These are phyloP conservation scores for Wolfiporia cocos DNA, from an alignment of 1,284 basidiomycete genomes.

Conservation along the genomic window DNA sequence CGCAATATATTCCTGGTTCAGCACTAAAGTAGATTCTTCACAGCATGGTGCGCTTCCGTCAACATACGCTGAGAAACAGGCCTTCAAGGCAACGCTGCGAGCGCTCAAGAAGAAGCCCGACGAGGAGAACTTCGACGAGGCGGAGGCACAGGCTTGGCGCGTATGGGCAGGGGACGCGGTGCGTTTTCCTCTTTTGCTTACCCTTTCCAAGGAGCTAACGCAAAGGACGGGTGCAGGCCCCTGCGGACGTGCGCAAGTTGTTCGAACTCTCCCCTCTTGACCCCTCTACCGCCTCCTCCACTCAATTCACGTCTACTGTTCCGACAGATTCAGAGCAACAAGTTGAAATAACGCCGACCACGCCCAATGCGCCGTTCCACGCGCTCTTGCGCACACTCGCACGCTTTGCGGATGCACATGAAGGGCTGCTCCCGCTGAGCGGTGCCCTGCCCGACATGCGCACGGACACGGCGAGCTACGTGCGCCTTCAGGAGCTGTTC, in stretches of 20 bases:
- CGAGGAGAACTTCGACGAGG: slow-evolving; percentile 97
- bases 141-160: slow-evolving; percentile 75
- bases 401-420: slow-evolving; percentile 40
- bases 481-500: slow-evolving; percentile 76
- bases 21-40: too few species aligned
- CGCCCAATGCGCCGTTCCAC: slow-evolving; percentile 55
- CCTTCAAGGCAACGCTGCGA: slow-evolving; percentile 66
- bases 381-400: slow-evolving; percentile 80
- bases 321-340: too few species aligned
- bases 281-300: too few species aligned
- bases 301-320: too few species aligned
- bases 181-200: not conserved
- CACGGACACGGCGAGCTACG: slow-evolving; percentile 80
- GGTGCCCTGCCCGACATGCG: slow-evolving; percentile 94
- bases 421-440: slow-evolving; percentile 40
- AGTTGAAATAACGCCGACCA: not conserved
- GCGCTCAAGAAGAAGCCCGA: slow-evolving; percentile 68
- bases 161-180: slow-evolving; percentile 62
- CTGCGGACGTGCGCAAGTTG: slow-evolving; percentile 57
- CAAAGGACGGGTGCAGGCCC: slow-evolving; percentile 36
- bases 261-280: slow-evolving; percentile 37
- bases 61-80: slow-evolving; percentile 65
- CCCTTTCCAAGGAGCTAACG: not conserved
- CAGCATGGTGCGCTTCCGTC: slow-evolving; percentile 65
- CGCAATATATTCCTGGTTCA: too few species aligned